A percentile compares a stretch with the other conserved stretches of the same genome.
phyloP scores from a whole-genome alignment of 2,329 filamentous ascomycete genomes.

The Xylaria sp. region DNA sequence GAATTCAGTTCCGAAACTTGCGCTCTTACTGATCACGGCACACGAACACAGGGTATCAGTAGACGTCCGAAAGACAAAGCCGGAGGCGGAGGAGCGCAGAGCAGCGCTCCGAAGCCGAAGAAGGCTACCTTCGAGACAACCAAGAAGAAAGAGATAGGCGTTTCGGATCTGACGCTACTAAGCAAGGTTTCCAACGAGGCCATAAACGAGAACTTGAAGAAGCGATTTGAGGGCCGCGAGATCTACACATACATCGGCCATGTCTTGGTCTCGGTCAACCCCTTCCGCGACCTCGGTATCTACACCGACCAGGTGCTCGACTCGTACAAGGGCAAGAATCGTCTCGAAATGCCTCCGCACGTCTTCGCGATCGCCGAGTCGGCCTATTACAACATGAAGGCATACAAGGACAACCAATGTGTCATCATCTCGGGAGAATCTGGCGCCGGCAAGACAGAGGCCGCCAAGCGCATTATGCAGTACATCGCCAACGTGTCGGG shows the following conservation, averaged over 20 bases:
- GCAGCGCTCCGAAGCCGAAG: constrained; percentile 75
- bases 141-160: constrained; percentile 99
- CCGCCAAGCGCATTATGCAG: constrained; percentile 98
- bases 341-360: constrained; percentile 92
- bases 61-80: constrained; percentile 61
- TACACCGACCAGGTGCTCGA: constrained; percentile 95
- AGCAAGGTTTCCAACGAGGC: constrained; percentile 99
- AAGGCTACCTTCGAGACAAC: constrained; percentile 95
- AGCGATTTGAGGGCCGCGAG: constrained; percentile 95
- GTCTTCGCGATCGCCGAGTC: constrained; percentile 98
- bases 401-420: constrained; percentile 98
- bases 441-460: constrained; percentile 97
- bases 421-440: constrained; percentile 99
- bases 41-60: constrained; percentile 58
- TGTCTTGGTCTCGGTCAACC: constrained; percentile 98
- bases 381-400: constrained; percentile 99
- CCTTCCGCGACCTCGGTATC: constrained; percentile 96
- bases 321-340: constrained; percentile 96
- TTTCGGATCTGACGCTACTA: constrained; percentile 95
- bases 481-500: constrained; percentile 98
- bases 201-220: constrained; percentile 99
- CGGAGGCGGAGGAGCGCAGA: constrained; percentile 54
- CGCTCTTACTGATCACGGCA: constrained; percentile 36
- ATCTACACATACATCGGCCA: constrained; percentile 99
- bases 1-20: constrained; percentile 9